Evolutionary conservation across 2,329 filamentous ascomycete genomes (phyloP).

Genomic region (Lizonia empirigonia): DNA sequence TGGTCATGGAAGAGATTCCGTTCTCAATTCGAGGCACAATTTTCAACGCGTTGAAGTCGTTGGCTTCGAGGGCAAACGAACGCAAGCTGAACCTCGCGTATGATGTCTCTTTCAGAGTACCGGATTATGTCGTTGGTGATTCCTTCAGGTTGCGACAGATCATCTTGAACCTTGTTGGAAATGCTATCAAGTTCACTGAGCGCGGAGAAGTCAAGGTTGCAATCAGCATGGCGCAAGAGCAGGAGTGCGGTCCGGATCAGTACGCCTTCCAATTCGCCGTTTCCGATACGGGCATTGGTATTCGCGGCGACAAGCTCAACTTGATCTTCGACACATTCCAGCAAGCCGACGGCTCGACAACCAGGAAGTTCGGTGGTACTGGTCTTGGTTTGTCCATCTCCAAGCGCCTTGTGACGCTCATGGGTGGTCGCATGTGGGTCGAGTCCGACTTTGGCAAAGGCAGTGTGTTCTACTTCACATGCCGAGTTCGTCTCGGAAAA

Average conservation of each 20-base stretch:
- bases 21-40: conserved; percentile 93
- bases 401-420: conserved; percentile 90
- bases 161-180: conserved; percentile 95
- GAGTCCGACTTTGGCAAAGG: conserved; percentile 89
- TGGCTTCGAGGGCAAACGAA: conserved; percentile 97
- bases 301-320: conserved; percentile 91
- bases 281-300: conserved; percentile 94
- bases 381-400: conserved; percentile 94
- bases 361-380: conserved; percentile 92
- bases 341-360: conserved; percentile 96
- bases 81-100: conserved; percentile 92
- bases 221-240: conserved; percentile 74
- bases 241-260: conserved; percentile 71
- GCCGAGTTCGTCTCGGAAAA: conserved; percentile 82
- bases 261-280: conserved; percentile 97
- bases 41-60: conserved; percentile 94
- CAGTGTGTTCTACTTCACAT: conserved; percentile 96
- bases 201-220: conserved; percentile 93
- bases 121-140: conserved; percentile 93
- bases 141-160: conserved; percentile 96
- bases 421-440: conserved; percentile 97
- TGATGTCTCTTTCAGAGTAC: conserved; percentile 89
- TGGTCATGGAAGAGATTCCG: conserved; percentile 98
- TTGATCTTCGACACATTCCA: conserved; percentile 99
- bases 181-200: conserved; percentile 99